These are phyloP conservation scores for Neonectria faginata DNA, from an alignment of 2,329 filamentous ascomycete species.

Conservation along the genomic window DNA sequence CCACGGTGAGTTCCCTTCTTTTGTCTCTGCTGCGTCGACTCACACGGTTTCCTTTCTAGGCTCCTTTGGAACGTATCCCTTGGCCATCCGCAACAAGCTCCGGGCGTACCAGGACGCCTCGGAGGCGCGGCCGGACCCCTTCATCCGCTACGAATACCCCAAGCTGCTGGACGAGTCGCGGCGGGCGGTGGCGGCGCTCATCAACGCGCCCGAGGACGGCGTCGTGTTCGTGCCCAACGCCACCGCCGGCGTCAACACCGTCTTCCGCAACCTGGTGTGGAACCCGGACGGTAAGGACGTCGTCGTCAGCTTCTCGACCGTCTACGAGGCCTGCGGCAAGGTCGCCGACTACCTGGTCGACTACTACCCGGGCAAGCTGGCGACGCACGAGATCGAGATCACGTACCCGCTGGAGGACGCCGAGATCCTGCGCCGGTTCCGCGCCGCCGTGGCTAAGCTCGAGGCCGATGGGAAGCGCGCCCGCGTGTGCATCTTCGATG, in stretches of 20 bases:
- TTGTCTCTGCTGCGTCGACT: not conserved
- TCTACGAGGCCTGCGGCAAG: slow-evolving; percentile 83
- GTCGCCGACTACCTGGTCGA: slow-evolving; percentile 79
- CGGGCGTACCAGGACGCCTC: slow-evolving; percentile 73
- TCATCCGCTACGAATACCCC: slow-evolving; percentile 77
- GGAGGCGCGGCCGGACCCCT: slow-evolving; percentile 79
- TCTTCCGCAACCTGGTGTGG: slow-evolving; percentile 81
- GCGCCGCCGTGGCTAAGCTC: slow-evolving; percentile 65
- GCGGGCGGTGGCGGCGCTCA: slow-evolving; percentile 71
- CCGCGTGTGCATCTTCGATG: slow-evolving; percentile 78
- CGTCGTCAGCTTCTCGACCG: slow-evolving; percentile 81
- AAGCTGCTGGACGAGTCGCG: slow-evolving; percentile 74
- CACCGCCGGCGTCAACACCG: slow-evolving; percentile 80
- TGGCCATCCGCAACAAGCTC: slow-evolving; percentile 67
- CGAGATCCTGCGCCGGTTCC: slow-evolving; percentile 72
- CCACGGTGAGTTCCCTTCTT: slow-evolving; percentile 67
- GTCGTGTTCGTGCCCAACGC: slow-evolving; percentile 86
- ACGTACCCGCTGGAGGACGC: slow-evolving; percentile 78
- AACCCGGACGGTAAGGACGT: slow-evolving; percentile 77
- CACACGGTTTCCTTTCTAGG: slow-evolving; percentile 56
- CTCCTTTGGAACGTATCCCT: slow-evolving; percentile 84
- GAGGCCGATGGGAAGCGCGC: slow-evolving; percentile 69
- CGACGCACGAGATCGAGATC: slow-evolving; percentile 67
- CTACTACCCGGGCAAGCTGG: slow-evolving; percentile 61
- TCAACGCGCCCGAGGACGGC: slow-evolving; percentile 74